Evolutionary conservation across 352 stramenopile species (phyloP).

Genomic region (Globisporangium viniferum): DNA sequence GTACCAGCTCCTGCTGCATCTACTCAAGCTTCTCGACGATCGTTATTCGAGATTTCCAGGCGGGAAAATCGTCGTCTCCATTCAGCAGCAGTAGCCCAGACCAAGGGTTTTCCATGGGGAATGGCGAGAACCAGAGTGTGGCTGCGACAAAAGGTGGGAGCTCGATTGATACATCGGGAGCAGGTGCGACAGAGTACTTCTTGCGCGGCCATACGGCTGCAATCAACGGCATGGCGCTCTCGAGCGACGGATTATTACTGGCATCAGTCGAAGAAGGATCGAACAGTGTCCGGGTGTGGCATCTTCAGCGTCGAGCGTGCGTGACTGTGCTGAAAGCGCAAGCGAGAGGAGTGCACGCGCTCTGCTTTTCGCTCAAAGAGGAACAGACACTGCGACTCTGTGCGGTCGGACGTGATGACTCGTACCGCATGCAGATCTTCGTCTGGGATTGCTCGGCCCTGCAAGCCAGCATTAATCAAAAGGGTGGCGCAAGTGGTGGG

Average conservation of each 20-base stretch:
- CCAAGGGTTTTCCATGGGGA: not conserved
- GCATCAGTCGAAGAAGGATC: constrained; percentile 34
- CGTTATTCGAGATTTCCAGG: constrained; percentile 39
- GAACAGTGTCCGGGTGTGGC: constrained; percentile 51
- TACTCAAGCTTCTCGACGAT: constrained; percentile 70
- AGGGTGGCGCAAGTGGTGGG: not conserved
- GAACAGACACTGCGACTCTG: constrained; percentile 39
- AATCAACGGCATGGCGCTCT: constrained; percentile 41
- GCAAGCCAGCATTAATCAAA: not conserved
- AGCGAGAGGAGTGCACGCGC: constrained; percentile 35
- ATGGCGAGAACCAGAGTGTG: not conserved
- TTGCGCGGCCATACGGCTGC: constrained; percentile 34
- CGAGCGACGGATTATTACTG: constrained; percentile 35
- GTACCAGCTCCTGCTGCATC: constrained; percentile 36
- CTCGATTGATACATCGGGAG: not conserved
- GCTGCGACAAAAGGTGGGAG: constrained; percentile 6
- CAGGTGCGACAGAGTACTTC: constrained; percentile 24
- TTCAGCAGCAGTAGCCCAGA: not conserved
- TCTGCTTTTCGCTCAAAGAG: constrained; percentile 44
- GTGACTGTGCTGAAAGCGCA: constrained; percentile 47
- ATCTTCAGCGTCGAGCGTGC: constrained; percentile 39
- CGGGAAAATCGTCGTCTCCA: constrained; percentile 2
- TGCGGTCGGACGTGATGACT: constrained; percentile 57
- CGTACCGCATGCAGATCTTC: constrained; percentile 67
- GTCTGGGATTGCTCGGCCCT: constrained; percentile 60